Evolutionary conservation across 1,139 yeast species (phyloP).

Genomic region (Torulaspora globosa): DNA sequence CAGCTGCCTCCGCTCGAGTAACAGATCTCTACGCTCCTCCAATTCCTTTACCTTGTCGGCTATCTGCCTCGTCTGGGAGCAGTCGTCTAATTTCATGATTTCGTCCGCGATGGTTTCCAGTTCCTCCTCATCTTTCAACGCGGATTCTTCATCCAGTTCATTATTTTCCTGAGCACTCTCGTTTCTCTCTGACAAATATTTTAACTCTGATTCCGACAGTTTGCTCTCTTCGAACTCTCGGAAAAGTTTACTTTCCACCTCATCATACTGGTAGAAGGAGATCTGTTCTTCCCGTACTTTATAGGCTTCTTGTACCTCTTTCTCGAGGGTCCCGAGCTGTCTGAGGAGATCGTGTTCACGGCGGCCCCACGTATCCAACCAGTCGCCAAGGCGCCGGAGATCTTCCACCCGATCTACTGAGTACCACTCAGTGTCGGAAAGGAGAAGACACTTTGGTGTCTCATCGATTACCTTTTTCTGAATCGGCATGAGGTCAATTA

Average conservation of each 20-base stretch:
- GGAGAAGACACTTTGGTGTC: slow-evolving; percentile 49
- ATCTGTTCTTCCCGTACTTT: slow-evolving; percentile 55
- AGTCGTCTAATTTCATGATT: slow-evolving; percentile 35
- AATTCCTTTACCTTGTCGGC: slow-evolving; percentile 26
- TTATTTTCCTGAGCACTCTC: slow-evolving; percentile 21
- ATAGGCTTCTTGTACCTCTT: slow-evolving; percentile 54
- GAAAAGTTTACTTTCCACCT: slow-evolving; percentile 43
- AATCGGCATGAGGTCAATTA: slow-evolving; percentile 41
- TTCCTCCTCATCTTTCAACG: slow-evolving; percentile 30
- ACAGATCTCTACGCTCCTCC: slow-evolving; percentile 28
- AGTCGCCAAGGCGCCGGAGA: slow-evolving; percentile 51
- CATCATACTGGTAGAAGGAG: slow-evolving; percentile 41
- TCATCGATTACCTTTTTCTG: slow-evolving; percentile 72
- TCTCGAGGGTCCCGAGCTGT: slow-evolving; percentile 55
- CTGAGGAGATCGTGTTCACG: slow-evolving; percentile 66
- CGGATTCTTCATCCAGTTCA: slow-evolving; percentile 5
- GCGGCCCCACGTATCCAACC: slow-evolving; percentile 75
- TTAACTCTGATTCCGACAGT: slow-evolving; percentile 36
- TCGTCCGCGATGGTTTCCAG: slow-evolving; percentile 35
- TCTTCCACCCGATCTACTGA: slow-evolving; percentile 59
- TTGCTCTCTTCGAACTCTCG: slow-evolving; percentile 41
- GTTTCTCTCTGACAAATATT: slow-evolving; percentile 22
- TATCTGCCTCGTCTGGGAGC: slow-evolving; percentile 30
- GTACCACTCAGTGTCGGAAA: slow-evolving; percentile 62
- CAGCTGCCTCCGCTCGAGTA: slow-evolving; percentile 22